Base-by-base conservation (phyloP, 225 moss, liverwort and hornwort species). In the Straminergon stramineum region DNA sequence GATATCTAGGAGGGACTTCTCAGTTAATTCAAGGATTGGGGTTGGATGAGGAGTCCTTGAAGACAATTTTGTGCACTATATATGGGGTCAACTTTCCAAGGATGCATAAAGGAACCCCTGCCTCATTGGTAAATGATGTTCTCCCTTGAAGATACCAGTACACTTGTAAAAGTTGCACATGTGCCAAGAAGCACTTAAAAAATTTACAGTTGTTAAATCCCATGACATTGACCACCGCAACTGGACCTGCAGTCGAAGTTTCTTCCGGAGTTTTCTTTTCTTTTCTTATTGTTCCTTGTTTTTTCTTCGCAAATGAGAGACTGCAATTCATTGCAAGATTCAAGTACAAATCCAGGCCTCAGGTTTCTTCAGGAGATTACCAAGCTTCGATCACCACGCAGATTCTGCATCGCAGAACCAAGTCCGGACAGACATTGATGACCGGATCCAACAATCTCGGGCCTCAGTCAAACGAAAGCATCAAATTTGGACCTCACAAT, bases 201-300 rank as follows among this genome's bases (percentile, higher is more conserved):
- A 26, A 48, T 8, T 80, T 58, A 43, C 43, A 81, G 30, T 23
- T 23, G 63, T 32, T 24, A 65, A 82, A 83, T 24, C 7, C 7
- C 34, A 23, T 32, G 32, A 34, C 6, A 23, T 66, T 52, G 52
- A 52, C 83, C 52, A 66, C 83, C 66, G 66, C 66, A 83, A 52
- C 35, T 24, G 52, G 52, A 82, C 82, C 48, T 48, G 82, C 82
- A 64, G 82, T 65, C 82, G 82, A 83, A 83, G 82, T 83, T 83
- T 83, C 82, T 65, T 65, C 82, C 7, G 11, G 63, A 64, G 34
- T 37, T 24, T 24, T 2, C n/a, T n/a, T 35, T 17, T 52, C 8
- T 4, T 10, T 11, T 5, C 4, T 7, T 17, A 2, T n/a, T 7
- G 22, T n/a, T 6, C 10, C 2, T 26, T 32, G 18, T 31, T 9